Evolutionary conservation across 495 filamentous ascomycete genomes (phyloP), one percentile per base, ranked within the genome.

Genomic region (Aspergillus steynii): DNA sequence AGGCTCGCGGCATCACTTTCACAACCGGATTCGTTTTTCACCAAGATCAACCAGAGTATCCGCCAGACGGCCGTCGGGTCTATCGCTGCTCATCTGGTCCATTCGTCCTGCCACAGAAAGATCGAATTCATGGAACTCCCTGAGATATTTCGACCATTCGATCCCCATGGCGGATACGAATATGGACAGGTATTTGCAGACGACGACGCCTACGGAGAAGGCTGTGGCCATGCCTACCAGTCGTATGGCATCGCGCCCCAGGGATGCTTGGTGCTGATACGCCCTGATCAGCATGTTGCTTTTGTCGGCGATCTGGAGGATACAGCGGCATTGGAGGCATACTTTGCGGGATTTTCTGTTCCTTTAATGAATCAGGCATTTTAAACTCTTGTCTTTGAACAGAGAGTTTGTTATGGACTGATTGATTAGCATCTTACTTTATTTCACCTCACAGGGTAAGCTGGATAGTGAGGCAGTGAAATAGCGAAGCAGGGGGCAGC

Each of bases 261-360:
- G 52, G 86, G 87, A 0, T 85, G 83, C 63, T 72, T 86, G 5
- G 83, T 88, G 1, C 74, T 85, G 12, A 20, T 74, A 2, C 61
- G 85, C 29, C 86, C 86, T 7, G 86, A 88, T 73, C 81, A 84
- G 59, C 83, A 89, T 70, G 80, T 87, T 32, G 55, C 61, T 1
- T 63, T 58, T 53, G 25, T 63, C 42, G 50, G 82, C 3, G 76
- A 75, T 49, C 32, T 86, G 48, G 82, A 83, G 49, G 82, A 82
- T 67, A 49, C 49, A 1, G 26, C 42, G 15, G 32, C 48, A 5
- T 31, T 62, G n/a, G 48, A 59, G 31, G 31, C 20, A 6, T 59
- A 45, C 31, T 46, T 59, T 27, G 31, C 14, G 26, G 7, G 47
- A n/a, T 49, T 49, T 49, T 34, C 31, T 34, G 5, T 34, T 34